A percentile compares a stretch with the other conserved stretches of the same genome.
Evolutionary conservation across 2,329 filamentous ascomycete species (phyloP).

Genomic region (Colletotrichum euphorbiae): DNA sequence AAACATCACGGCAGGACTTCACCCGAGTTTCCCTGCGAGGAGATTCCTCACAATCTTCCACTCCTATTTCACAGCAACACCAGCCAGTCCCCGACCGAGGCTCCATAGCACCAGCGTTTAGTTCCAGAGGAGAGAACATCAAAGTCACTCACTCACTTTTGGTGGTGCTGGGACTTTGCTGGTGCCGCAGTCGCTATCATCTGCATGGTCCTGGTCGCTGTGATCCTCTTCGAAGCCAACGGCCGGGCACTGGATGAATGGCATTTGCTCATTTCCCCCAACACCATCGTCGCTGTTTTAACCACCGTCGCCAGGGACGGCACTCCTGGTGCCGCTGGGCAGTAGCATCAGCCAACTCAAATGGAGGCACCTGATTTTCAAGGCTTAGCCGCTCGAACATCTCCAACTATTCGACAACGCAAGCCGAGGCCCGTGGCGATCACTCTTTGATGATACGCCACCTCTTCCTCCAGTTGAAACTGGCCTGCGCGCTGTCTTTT

Average conservation of each 20-base stretch:
- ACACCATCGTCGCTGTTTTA: neutral
- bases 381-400: slow-evolving; percentile 25
- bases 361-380: slow-evolving; percentile 32
- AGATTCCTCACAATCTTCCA: too few species aligned
- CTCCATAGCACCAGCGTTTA: too few species aligned
- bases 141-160: neutral
- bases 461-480: neutral
- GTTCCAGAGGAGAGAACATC: too few species aligned
- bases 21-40: too few species aligned
- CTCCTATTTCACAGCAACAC: too few species aligned
- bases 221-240: neutral
- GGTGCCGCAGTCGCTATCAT: neutral
- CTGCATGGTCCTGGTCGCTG: neutral
- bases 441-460: slow-evolving; percentile 12
- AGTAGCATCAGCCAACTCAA: slow-evolving; percentile 43
- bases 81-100: too few species aligned
- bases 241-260: neutral
- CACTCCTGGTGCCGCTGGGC: slow-evolving; percentile 43
- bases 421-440: slow-evolving; percentile 39
- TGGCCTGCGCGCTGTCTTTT: neutral
- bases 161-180: neutral
- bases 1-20: too few species aligned
- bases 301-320: neutral
- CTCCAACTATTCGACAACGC: slow-evolving; percentile 37
- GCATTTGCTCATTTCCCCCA: neutral